These are phyloP conservation scores for Colletotrichum magnum DNA, from an alignment of 2,329 filamentous ascomycete species.

Conservation along the genomic window DNA sequence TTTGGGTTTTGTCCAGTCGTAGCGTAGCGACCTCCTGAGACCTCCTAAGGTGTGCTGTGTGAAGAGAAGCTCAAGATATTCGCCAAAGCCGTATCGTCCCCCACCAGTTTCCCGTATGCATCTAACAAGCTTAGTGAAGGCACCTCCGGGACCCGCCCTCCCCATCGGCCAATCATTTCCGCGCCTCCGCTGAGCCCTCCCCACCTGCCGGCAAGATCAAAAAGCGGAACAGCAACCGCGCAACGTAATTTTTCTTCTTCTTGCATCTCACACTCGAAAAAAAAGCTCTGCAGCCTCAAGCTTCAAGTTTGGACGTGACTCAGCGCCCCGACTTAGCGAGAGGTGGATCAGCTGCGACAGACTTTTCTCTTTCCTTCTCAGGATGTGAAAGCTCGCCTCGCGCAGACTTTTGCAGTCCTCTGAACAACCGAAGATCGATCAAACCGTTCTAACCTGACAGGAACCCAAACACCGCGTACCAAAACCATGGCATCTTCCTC, in stretches of 20 bases:
- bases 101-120: conserved; percentile 36
- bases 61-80: conserved; percentile 7
- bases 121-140: conserved; percentile 27
- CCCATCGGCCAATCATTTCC: conserved; percentile 37
- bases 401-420: conserved; percentile 36
- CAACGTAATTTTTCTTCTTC: neutral
- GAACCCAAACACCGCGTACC: neutral
- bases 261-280: conserved; percentile 4
- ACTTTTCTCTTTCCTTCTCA: conserved; percentile 25
- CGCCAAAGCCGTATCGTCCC: conserved; percentile 31
- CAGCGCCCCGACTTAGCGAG: conserved; percentile 4
- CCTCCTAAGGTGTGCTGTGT: neutral
- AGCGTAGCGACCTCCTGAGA: neutral
- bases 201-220: conserved; percentile 23
- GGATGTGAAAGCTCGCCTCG: conserved; percentile 41
- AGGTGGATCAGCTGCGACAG: conserved; percentile 2
- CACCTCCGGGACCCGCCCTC: neutral
- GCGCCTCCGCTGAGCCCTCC: conserved; percentile 29
- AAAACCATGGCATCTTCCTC: conserved; percentile 40
- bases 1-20: neutral
- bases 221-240: conserved; percentile 36
- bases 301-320: conserved; percentile 7
- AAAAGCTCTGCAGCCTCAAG: neutral
- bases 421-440: neutral
- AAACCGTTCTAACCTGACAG: conserved; percentile 6